These are phyloP conservation scores for Leccinum disarticulatum DNA, from an alignment of 768 basidiomycete species.

Conservation along the genomic window DNA sequence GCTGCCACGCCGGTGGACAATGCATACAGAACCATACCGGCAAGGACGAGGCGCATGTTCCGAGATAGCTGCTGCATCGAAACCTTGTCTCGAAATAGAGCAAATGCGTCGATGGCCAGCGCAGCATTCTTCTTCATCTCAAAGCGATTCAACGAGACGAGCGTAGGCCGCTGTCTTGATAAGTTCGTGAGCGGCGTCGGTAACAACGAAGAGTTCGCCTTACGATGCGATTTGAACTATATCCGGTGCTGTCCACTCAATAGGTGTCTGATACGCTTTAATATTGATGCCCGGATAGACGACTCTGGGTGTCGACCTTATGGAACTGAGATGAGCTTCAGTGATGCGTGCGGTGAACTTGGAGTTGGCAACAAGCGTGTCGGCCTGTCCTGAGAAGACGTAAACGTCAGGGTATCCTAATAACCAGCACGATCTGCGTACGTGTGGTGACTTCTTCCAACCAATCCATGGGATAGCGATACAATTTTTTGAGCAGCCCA, in stretches of 20 bases:
- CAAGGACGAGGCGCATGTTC: conserved; percentile 70
- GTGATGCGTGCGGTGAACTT: conserved; percentile 86
- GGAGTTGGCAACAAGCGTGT: conserved; percentile 90
- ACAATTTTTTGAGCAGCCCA: conserved; percentile 66
- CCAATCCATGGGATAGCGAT: conserved; percentile 88
- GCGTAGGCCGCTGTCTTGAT: conserved; percentile 58
- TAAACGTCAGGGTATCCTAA: not conserved
- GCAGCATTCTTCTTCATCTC: conserved; percentile 92
- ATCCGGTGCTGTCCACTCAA: conserved; percentile 47
- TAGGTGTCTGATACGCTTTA: conserved; percentile 56
- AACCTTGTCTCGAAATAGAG: conserved; percentile 43
- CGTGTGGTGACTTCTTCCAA: conserved; percentile 89
- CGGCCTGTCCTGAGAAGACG: conserved; percentile 67
- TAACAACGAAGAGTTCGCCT: conserved; percentile 20
- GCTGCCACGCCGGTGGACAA: not conserved
- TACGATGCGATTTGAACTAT: conserved; percentile 58
- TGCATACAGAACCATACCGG: conserved; percentile 46
- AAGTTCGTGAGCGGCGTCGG: conserved; percentile 24
- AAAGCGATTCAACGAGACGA: conserved; percentile 91
- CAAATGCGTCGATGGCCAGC: conserved; percentile 80
- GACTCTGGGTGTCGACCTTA: conserved; percentile 62
- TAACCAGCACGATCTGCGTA: conserved; percentile 37
- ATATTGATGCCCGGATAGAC: conserved; percentile 96
- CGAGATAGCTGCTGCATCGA: conserved; percentile 21
- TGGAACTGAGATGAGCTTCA: conserved; percentile 67